phyloP scores from a whole-genome alignment of 2,329 filamentous ascomycete species.

The Trichoderma gracile region DNA sequence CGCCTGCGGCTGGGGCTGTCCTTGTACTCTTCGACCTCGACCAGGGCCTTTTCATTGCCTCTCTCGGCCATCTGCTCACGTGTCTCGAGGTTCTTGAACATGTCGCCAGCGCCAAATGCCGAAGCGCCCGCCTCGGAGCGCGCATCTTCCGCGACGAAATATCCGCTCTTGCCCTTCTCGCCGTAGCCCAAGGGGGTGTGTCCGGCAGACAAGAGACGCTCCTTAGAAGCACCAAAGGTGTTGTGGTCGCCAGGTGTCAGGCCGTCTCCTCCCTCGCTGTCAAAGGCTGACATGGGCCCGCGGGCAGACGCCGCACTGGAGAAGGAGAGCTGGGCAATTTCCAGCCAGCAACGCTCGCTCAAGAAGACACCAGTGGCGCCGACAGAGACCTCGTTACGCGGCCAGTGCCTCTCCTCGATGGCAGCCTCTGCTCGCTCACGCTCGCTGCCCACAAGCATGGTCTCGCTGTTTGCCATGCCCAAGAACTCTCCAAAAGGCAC shows the following conservation, averaged over 20 bases:
- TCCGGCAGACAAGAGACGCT: constrained; percentile 55
- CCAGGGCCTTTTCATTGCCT: constrained; percentile 84
- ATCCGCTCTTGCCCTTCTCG: constrained; percentile 75
- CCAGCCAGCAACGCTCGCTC: constrained; percentile 93
- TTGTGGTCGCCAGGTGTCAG: constrained; percentile 60
- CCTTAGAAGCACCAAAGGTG: constrained; percentile 63
- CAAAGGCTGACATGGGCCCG: constrained; percentile 45
- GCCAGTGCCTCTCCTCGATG: constrained; percentile 92
- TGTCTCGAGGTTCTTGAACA: constrained; percentile 97
- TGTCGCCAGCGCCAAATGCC: constrained; percentile 88
- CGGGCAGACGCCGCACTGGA: constrained; percentile 53
- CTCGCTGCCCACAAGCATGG: constrained; percentile 86
- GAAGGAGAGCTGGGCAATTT: constrained; percentile 75
- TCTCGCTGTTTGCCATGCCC: constrained; percentile 80
- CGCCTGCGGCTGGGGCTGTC: constrained; percentile 80
- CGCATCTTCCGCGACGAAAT: constrained; percentile 81
- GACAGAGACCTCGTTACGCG: constrained; percentile 83
- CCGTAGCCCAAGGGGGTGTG: constrained; percentile 63
- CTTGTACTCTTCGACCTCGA: constrained; percentile 83
- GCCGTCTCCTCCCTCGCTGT: constrained; percentile 64
- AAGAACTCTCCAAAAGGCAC: constrained; percentile 95
- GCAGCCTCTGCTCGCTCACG: constrained; percentile 87
- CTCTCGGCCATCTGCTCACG: constrained; percentile 94
- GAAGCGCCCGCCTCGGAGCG: constrained; percentile 91
- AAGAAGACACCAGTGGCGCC: constrained; percentile 94